These are phyloP conservation scores for Amaranthus tricolor DNA, from an alignment of 179 eudicot species.

Conservation along the genomic window DNA sequence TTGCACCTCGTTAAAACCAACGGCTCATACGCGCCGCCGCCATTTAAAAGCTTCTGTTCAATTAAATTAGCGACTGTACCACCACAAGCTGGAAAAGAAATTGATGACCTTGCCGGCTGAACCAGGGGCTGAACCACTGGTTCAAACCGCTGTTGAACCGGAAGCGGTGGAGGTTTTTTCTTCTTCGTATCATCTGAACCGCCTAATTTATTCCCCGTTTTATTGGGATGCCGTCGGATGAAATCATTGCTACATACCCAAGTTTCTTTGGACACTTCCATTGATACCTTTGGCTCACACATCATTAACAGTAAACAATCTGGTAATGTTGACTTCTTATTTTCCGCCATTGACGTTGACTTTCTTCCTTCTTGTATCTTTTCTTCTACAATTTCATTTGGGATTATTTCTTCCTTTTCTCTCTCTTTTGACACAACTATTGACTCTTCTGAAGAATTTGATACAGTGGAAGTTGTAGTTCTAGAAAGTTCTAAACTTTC, in stretches of 20 bases:
- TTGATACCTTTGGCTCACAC: slow-evolving; percentile 90
- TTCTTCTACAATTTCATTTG: slow-evolving; percentile 4
- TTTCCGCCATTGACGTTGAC: slow-evolving; percentile 8
- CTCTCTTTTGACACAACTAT: slow-evolving; percentile 30
- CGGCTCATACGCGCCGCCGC: slow-evolving; percentile 72
- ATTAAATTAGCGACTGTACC: slow-evolving; percentile 62
- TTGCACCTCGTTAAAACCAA: slow-evolving; percentile 76
- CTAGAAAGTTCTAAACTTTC: neutral
- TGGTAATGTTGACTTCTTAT: slow-evolving; percentile 41
- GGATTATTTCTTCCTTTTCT: slow-evolving; percentile 14
- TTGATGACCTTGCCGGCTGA: slow-evolving; percentile 67
- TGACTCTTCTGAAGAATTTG: slow-evolving; percentile 14
- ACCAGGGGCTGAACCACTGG: slow-evolving; percentile 13
- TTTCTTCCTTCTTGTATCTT: slow-evolving; percentile 6
- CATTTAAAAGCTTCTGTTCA: slow-evolving; percentile 57
- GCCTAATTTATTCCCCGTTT: slow-evolving; percentile 24
- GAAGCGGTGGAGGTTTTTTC: no score
- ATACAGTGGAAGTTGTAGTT: neutral
- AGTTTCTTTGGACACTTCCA: slow-evolving; percentile 95
- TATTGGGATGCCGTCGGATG: slow-evolving; percentile 51
- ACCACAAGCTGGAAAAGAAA: slow-evolving; percentile 54
- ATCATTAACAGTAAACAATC: slow-evolving; percentile 86
- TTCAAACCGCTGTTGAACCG: neutral
- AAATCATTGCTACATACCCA: slow-evolving; percentile 90
- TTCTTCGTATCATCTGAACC: slow-evolving; percentile 6